These are phyloP conservation scores for Aspergillus asperescens DNA, from an alignment of 495 filamentous ascomycete species.

Conservation along the genomic window DNA sequence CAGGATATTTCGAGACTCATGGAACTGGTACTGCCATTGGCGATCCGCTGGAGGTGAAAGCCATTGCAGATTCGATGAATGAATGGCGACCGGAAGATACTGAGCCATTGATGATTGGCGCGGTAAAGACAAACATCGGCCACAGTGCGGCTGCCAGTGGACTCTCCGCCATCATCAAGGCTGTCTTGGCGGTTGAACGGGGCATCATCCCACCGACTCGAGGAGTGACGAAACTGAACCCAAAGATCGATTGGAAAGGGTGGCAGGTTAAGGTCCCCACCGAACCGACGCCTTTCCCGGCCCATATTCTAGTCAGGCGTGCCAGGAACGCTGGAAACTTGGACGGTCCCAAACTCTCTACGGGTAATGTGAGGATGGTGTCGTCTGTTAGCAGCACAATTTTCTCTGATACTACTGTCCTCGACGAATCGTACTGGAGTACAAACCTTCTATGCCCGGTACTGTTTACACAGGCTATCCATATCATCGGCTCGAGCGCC, in stretches of 20 bases:
- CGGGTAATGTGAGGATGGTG: slow-evolving; percentile 7
- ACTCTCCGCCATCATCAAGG: slow-evolving; percentile 31
- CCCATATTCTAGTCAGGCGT: slow-evolving; percentile 1
- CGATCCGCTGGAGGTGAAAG: slow-evolving; percentile 51
- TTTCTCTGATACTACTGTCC: background rate
- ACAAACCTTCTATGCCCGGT: background rate
- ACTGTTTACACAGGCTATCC: background rate
- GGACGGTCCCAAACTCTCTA: too few species aligned
- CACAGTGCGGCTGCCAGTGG: slow-evolving; percentile 27
- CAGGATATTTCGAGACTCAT: slow-evolving; percentile 43
- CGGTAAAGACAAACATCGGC: slow-evolving; percentile 34
- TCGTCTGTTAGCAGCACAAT: background rate
- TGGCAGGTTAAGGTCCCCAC: slow-evolving; percentile 11
- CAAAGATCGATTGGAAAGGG: slow-evolving; percentile 14
- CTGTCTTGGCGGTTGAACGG: slow-evolving; percentile 25
- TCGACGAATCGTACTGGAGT: slow-evolving; percentile 2
- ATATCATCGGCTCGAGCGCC: background rate
- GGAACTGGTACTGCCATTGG: slow-evolving; percentile 50
- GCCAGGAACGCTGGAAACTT: background rate
- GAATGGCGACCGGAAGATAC: slow-evolving; percentile 27
- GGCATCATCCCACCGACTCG: slow-evolving; percentile 20
- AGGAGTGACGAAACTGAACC: slow-evolving; percentile 13
- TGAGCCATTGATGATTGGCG: background rate
- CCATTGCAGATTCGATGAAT: slow-evolving; percentile 35
- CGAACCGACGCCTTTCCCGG: slow-evolving; percentile 22